These are phyloP conservation scores for Ophiostoma himal-ulmi DNA, from an alignment of 2,329 filamentous ascomycete species.

Conservation along the genomic window DNA sequence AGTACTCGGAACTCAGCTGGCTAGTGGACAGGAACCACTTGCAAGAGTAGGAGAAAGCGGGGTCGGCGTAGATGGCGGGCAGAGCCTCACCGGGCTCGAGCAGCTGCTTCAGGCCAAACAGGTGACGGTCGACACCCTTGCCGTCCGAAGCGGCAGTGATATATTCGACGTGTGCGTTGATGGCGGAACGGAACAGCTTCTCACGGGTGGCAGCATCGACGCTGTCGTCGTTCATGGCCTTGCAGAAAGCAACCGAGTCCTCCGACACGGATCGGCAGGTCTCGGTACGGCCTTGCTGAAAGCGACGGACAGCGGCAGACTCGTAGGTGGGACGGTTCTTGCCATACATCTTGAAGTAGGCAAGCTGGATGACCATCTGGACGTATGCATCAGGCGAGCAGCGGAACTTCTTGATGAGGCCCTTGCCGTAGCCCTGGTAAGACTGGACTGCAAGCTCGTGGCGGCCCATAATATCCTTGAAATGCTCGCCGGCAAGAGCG, in stretches of 20 bases:
- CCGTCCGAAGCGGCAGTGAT: slow-evolving; percentile 85
- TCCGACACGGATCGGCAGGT: slow-evolving; percentile 90
- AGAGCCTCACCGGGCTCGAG: slow-evolving; percentile 73
- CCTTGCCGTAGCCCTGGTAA: slow-evolving; percentile 97
- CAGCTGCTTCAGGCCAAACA: slow-evolving; percentile 95
- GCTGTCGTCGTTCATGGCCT: slow-evolving; percentile 68
- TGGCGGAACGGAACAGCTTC: slow-evolving; percentile 73
- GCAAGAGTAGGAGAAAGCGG: slow-evolving; percentile 73
- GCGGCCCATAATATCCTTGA: slow-evolving; percentile 70
- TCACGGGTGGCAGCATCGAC: slow-evolving; percentile 47
- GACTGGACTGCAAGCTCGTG: slow-evolving; percentile 92
- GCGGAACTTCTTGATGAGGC: slow-evolving; percentile 98
- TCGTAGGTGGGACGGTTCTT: slow-evolving; percentile 97
- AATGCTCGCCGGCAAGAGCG: slow-evolving; percentile 70
- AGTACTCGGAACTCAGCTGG: slow-evolving; percentile 92
- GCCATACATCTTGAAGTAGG: slow-evolving; percentile 98
- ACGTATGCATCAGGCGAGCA: slow-evolving; percentile 96
- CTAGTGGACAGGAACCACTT: slow-evolving; percentile 87
- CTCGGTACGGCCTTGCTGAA: slow-evolving; percentile 94
- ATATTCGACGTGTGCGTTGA: slow-evolving; percentile 81
- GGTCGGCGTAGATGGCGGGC: slow-evolving; percentile 79
- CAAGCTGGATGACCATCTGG: slow-evolving; percentile 97
- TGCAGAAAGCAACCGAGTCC: slow-evolving; percentile 85
- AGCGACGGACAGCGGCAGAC: slow-evolving; percentile 87
- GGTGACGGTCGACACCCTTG: slow-evolving; percentile 88